These are phyloP conservation scores for Vaccinium vitisidaea DNA, from an alignment of 148 eudicot genomes.

Conservation along the genomic window DNA sequence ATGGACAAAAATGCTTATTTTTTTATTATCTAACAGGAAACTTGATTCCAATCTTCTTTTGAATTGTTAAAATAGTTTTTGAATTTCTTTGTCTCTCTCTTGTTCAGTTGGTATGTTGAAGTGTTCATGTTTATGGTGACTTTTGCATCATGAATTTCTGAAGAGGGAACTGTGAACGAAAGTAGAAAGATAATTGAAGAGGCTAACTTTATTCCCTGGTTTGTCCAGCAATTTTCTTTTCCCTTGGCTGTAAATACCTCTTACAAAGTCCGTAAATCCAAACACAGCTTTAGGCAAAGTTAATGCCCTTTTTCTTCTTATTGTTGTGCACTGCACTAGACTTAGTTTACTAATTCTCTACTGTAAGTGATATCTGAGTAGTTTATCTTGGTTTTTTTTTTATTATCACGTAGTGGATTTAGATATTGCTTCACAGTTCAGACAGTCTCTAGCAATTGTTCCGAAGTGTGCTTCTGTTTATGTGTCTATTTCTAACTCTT, in stretches of 20 bases:
- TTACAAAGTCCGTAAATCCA: not conserved
- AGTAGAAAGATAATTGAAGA: not conserved
- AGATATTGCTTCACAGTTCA: not conserved
- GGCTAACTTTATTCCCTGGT: not conserved
- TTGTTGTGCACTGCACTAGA: not conserved
- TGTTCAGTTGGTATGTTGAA: not conserved
- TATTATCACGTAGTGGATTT: not conserved
- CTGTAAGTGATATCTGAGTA: constrained; percentile 1
- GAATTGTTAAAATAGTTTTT: not conserved
- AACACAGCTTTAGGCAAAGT: not conserved
- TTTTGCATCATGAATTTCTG: not conserved
- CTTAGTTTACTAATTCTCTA: not conserved
- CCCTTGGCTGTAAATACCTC: not conserved
- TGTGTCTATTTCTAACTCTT: not conserved
- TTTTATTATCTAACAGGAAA: no score
- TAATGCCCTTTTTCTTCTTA: not conserved
- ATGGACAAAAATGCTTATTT: no score
- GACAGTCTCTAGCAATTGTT: not conserved
- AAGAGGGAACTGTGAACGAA: no score
- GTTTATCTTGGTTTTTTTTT: not conserved
- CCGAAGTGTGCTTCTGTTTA: not conserved
- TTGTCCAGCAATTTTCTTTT: not conserved
- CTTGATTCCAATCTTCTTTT: not conserved
- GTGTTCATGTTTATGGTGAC: not conserved
- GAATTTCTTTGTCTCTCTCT: not conserved